phyloP scores from a whole-genome alignment of 164 flowering plant genomes.

The Vitis rotundifolia region DNA sequence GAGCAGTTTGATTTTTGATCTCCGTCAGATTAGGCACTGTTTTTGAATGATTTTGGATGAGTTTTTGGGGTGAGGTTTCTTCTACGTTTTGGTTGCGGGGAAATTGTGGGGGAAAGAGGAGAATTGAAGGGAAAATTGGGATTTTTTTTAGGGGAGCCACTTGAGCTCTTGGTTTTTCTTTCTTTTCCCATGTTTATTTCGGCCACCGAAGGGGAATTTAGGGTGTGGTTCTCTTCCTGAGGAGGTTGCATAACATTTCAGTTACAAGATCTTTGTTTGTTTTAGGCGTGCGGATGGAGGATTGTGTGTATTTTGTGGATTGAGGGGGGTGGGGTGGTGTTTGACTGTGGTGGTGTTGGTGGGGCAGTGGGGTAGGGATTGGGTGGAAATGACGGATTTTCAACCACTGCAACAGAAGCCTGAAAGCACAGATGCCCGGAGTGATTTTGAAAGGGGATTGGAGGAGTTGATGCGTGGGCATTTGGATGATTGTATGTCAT shows the following conservation, averaged over 20 bases:
- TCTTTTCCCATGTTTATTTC: no score
- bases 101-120: no score
- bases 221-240: conserved; percentile 3
- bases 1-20: no score
- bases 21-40: no score
- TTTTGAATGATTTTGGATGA: no score
- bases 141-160: no score
- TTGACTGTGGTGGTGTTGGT: conserved; percentile 7
- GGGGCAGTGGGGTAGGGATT: conserved; percentile 17
- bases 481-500: conserved; percentile 82
- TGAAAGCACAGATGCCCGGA: conserved; percentile 52
- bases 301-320: not conserved
- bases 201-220: not conserved
- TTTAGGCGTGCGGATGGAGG: conserved; percentile 2
- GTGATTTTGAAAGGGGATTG: conserved; percentile 73
- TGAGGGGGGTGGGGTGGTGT: conserved; percentile 12
- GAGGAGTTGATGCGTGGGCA: conserved; percentile 89
- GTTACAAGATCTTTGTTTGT: conserved; percentile 6
- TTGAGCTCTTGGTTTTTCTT: no score
- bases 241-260: conserved; percentile 4
- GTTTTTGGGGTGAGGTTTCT: no score
- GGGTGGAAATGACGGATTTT: conserved; percentile 60
- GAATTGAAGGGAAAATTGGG: no score
- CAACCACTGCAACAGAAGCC: conserved; percentile 75
- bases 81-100: no score